A percentile compares a stretch with the other conserved stretches of the same genome.
These are phyloP conservation scores for Ambrosia hybrid DNA, from an alignment of 140 eudicot species.

Conservation along the genomic window DNA sequence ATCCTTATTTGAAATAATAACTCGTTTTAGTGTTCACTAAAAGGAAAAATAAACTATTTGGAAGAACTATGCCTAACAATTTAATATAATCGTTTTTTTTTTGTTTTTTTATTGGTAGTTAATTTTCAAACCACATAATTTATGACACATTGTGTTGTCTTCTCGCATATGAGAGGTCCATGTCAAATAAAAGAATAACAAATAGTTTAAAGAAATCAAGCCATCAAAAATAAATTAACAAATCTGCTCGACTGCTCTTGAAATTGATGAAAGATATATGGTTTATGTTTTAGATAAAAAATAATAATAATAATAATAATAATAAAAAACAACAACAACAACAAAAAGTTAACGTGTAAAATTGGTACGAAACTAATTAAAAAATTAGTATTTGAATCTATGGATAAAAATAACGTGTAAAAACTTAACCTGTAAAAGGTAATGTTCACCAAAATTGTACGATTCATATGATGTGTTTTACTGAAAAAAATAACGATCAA, in stretches of 20 bases:
- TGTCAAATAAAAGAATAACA: background rate
- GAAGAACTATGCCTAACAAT: background rate
- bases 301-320: too few relatives aligned
- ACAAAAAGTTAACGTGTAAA: too few relatives aligned
- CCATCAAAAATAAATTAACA: background rate
- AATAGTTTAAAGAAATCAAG: background rate
- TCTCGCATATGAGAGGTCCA: slow-evolving; percentile 1
- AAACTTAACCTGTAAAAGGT: too few relatives aligned
- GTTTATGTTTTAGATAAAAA: too few relatives aligned
- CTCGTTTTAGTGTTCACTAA: background rate
- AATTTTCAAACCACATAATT: background rate
- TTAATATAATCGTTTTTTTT: background rate
- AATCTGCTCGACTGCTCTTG: background rate
- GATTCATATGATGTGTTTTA: too few relatives aligned
- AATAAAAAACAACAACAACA: too few relatives aligned
- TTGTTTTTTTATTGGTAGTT: background rate
- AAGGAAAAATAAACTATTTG: background rate
- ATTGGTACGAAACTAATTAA: background rate
- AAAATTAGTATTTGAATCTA: background rate
- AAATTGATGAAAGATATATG: background rate
- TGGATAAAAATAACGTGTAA: background rate
- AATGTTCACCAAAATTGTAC: too few relatives aligned
- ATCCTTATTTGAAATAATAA: too few relatives aligned
- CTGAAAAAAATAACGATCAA: too few relatives aligned
- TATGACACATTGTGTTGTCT: background rate